Percentiles rank a stretch among this genome's conserved stretches.
Evolutionary conservation across 1,284 basidiomycete genomes (phyloP).

Genomic region (Paramarasmius palmivorus): DNA sequence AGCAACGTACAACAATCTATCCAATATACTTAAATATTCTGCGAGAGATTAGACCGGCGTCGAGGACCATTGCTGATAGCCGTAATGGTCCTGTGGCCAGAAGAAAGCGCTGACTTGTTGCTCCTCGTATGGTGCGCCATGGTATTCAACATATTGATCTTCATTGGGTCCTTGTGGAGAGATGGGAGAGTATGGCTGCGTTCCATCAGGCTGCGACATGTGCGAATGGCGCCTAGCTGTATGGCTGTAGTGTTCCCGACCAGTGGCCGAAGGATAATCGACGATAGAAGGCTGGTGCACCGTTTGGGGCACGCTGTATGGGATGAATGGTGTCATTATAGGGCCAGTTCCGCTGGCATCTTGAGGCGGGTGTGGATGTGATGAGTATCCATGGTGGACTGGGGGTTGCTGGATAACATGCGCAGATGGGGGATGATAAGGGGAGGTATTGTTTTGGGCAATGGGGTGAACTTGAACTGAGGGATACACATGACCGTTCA

Average conservation of each 20-base stretch:
- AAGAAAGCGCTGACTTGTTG: not conserved
- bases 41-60: no score
- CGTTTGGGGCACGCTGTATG: not conserved
- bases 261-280: not conserved
- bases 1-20: not conserved
- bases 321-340: not conserved
- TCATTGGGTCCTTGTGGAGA: not conserved
- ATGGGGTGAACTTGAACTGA: no score
- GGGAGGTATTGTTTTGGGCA: no score
- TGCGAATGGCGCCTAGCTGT: not conserved
- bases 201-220: constrained; percentile 1
- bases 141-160: not conserved
- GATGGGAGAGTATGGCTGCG: not conserved
- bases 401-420: not conserved
- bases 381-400: not conserved
- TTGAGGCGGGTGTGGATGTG: not conserved
- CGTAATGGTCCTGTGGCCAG: not conserved
- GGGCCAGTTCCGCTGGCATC: not conserved
- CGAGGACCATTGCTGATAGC: no score
- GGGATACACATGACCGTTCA: no score
- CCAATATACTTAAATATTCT: no score
- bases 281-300: not conserved
- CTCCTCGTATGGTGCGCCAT: not conserved
- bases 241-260: not conserved
- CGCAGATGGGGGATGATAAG: no score